phyloP scores from a whole-genome alignment of 768 basidiomycete species.

The Tulasnella sp. region DNA sequence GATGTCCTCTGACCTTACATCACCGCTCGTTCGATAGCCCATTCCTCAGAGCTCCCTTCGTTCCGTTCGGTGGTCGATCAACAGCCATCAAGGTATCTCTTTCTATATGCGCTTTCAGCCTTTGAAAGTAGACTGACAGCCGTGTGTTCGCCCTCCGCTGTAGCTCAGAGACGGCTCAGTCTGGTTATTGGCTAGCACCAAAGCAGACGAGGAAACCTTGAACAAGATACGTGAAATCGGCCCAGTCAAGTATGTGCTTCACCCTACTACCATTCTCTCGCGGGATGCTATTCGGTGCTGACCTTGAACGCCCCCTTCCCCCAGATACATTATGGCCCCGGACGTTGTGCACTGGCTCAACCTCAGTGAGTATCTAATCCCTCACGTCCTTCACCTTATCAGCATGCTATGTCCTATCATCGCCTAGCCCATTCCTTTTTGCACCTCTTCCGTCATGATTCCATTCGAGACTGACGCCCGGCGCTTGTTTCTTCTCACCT shows the following conservation, averaged over 20 bases:
- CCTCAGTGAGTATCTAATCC: neutral
- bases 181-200: slow-evolving; percentile 13
- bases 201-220: slow-evolving; percentile 17
- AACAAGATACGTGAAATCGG: slow-evolving; percentile 18
- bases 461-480: neutral
- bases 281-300: neutral
- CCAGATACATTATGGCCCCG: slow-evolving; percentile 16
- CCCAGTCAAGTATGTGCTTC: slow-evolving; percentile 9
- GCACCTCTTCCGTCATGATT: neutral
- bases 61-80: slow-evolving; percentile 75
- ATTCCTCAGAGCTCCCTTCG: slow-evolving; percentile 50
- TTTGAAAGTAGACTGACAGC: neutral
- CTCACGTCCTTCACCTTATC: neutral
- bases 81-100: slow-evolving; percentile 60
- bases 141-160: neutral
- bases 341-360: slow-evolving; percentile 12
- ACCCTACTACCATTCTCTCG: neutral
- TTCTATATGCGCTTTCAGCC: neutral
- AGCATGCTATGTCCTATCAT: neutral
- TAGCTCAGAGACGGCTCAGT: slow-evolving; percentile 19
- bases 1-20: neutral
- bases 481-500: neutral
- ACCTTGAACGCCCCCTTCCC: neutral
- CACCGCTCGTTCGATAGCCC: too few species aligned
- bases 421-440: too few species aligned